Conservation (phyloP, 352 stramenopile species). For the Peronospora destructor region DNA sequence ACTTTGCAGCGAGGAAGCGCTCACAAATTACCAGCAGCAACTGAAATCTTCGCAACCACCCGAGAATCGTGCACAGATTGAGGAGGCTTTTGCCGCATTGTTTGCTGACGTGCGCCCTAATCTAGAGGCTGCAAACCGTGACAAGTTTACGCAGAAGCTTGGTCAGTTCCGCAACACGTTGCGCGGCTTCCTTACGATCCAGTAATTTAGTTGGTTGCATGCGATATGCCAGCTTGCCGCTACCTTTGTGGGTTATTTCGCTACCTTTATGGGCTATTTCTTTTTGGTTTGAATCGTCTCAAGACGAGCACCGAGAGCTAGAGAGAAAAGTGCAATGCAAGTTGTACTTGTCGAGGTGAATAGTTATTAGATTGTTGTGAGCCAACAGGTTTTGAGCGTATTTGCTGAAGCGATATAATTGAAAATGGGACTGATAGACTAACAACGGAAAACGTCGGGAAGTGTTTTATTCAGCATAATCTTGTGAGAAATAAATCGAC, state of each 20-base stretch:
- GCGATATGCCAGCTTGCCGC: slow-evolving; percentile 4
- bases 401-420: slow-evolving; percentile 15
- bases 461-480: neutral
- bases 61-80: slow-evolving; percentile 90
- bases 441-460: slow-evolving; percentile 24
- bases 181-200: slow-evolving; percentile 90
- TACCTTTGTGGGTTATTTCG: neutral
- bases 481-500: too few species aligned
- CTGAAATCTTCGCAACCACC: slow-evolving; percentile 90
- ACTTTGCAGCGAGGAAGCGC: slow-evolving; percentile 89
- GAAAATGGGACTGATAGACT: slow-evolving; percentile 32
- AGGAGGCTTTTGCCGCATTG: slow-evolving; percentile 95
- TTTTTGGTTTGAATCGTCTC: neutral
- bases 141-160: slow-evolving; percentile 97
- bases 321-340: neutral
- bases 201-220: slow-evolving; percentile 34
- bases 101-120: slow-evolving; percentile 93
- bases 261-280: neutral
- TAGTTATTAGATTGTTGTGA: slow-evolving; percentile 20
- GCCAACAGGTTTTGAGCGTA: slow-evolving; percentile 19
- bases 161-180: slow-evolving; percentile 94
- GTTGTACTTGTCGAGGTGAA: slow-evolving; percentile 7
- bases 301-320: neutral
- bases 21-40: slow-evolving; percentile 93
- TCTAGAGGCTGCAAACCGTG: slow-evolving; percentile 94